These are phyloP conservation scores for Solanum sitiens DNA, from an alignment of 257 asterid genomes.

Conservation along the genomic window DNA sequence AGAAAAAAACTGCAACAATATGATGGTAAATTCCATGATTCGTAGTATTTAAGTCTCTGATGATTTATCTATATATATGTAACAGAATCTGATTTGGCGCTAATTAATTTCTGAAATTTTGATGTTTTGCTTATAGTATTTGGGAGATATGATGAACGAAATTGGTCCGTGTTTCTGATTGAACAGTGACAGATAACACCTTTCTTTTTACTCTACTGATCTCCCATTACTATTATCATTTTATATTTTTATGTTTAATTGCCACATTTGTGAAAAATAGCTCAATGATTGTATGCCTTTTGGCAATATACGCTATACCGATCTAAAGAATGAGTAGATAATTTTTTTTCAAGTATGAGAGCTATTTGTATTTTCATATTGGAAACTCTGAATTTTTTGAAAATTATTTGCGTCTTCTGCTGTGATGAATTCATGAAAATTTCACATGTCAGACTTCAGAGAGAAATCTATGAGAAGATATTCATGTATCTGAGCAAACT, in stretches of 20 bases:
- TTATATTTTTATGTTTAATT: background rate
- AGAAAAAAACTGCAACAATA: constrained; percentile 47
- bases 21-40: constrained; percentile 39
- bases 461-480: constrained; percentile 41
- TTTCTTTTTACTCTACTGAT: constrained; percentile 30
- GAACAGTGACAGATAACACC: constrained; percentile 26
- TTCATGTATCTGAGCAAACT: constrained; percentile 31
- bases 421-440: background rate
- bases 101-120: background rate
- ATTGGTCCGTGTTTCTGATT: constrained; percentile 60
- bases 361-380: background rate
- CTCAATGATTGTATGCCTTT: constrained; percentile 23
- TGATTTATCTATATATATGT: constrained; percentile 8
- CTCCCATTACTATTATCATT: background rate
- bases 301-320: constrained; percentile 45
- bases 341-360: background rate
- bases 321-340: constrained; percentile 3
- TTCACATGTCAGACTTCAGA: constrained; percentile 3
- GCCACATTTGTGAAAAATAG: background rate
- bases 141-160: constrained; percentile 33
- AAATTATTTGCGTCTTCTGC: background rate
- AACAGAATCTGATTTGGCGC: background rate
- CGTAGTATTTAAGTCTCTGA: constrained; percentile 56
- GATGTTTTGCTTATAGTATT: background rate
- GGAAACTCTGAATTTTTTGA: background rate